A percentile compares a stretch with the other conserved stretches of the same genome.
Evolutionary conservation across 352 stramenopile species (phyloP).

Genomic region (Phytophthora sansomeana): DNA sequence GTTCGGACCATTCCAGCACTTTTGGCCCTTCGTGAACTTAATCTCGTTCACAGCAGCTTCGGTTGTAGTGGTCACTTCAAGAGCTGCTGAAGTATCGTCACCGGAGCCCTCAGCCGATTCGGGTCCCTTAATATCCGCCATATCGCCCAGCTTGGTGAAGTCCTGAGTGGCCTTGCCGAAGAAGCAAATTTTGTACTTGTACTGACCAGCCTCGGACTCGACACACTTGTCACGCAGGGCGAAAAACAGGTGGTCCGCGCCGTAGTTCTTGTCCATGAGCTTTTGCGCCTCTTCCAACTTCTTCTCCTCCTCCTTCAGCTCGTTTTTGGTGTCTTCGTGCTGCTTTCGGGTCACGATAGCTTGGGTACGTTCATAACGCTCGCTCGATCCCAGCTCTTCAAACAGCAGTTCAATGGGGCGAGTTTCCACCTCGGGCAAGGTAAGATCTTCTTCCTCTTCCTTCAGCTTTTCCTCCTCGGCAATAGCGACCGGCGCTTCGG

Average conservation of each 20-base stretch:
- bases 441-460: slow-evolving; percentile 49
- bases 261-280: slow-evolving; percentile 65
- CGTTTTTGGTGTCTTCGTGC: slow-evolving; percentile 47
- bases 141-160: slow-evolving; percentile 72
- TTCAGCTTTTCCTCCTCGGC: neutral
- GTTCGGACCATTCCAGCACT: slow-evolving; percentile 90
- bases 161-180: slow-evolving; percentile 89
- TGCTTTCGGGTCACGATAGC: slow-evolving; percentile 56
- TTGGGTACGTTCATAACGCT: slow-evolving; percentile 55
- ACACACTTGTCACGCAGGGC: slow-evolving; percentile 78
- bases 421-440: slow-evolving; percentile 58
- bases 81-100: neutral
- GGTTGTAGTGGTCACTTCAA: slow-evolving; percentile 5
- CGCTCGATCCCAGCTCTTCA: slow-evolving; percentile 48
- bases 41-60: slow-evolving; percentile 36
- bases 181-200: slow-evolving; percentile 90
- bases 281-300: slow-evolving; percentile 46
- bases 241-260: slow-evolving; percentile 68
- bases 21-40: slow-evolving; percentile 72
- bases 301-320: slow-evolving; percentile 46
- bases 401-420: slow-evolving; percentile 73
- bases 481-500: slow-evolving; percentile 12
- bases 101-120: slow-evolving; percentile 8
- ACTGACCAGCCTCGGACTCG: slow-evolving; percentile 69
- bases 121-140: slow-evolving; percentile 47